phyloP scores from a whole-genome alignment of 129 eudicot species.

The Flaveria bidentis region DNA sequence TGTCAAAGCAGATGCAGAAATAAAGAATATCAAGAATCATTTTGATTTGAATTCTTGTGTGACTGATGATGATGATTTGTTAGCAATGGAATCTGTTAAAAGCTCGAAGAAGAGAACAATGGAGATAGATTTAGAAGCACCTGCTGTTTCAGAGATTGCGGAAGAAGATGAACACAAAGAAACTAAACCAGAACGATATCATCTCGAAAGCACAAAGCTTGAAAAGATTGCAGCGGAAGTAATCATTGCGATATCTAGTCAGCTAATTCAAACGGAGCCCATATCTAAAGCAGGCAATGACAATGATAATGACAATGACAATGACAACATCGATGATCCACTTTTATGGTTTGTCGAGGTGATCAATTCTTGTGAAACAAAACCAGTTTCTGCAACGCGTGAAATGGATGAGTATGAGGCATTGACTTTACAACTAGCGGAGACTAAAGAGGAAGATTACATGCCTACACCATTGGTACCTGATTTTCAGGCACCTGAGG shows the following conservation, averaged over 20 bases:
- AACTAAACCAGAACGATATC: slow-evolving; percentile 22
- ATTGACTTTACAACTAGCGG: slow-evolving; percentile 62
- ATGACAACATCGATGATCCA: slow-evolving; percentile 31
- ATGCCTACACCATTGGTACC: slow-evolving; percentile 69
- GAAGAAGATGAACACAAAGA: slow-evolving; percentile 42
- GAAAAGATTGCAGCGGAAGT: slow-evolving; percentile 65
- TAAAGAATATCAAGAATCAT: slow-evolving; percentile 36
- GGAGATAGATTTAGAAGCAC: slow-evolving; percentile 86
- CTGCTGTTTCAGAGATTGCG: slow-evolving; percentile 50
- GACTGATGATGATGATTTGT: slow-evolving; percentile 62
- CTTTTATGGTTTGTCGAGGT: slow-evolving; percentile 55
- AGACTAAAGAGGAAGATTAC: slow-evolving; percentile 74
- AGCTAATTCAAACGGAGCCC: slow-evolving; percentile 23
- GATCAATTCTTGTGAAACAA: slow-evolving; percentile 21
- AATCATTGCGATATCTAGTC: slow-evolving; percentile 50
- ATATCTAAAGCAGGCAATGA: slow-evolving; percentile 38
- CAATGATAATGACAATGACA: not conserved
- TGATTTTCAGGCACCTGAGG: slow-evolving; percentile 48
- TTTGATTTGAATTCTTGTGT: slow-evolving; percentile 75
- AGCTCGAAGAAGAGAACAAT: slow-evolving; percentile 45
- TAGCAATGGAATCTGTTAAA: slow-evolving; percentile 40
- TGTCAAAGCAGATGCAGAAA: slow-evolving; percentile 28
- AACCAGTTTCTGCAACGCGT: not conserved
- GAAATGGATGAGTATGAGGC: slow-evolving; percentile 65
- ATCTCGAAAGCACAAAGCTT: slow-evolving; percentile 39